Base-by-base conservation (phyloP, 2,329 filamentous ascomycete species). In the Penicillium griseofulvum region DNA sequence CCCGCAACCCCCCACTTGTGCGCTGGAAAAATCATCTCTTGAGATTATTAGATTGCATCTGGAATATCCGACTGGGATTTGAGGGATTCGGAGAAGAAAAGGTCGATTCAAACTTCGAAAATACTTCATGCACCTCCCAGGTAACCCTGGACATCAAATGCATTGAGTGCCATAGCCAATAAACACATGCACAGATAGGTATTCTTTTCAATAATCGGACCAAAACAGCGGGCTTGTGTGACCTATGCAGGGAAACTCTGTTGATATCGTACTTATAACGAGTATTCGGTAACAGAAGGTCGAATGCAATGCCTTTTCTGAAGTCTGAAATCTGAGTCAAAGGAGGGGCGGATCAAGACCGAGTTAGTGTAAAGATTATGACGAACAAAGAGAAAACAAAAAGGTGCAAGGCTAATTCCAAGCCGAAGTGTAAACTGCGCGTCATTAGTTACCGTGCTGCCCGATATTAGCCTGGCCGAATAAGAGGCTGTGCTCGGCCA, bases 1-100 rank as follows among this genome's bases (percentile, higher is more conserved):
- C 62, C 63, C 57, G 54, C 54, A 56, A 61, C 55, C 58, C 61
- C 60, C 63, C 62, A 61, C 60, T 62, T 60, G 22, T 44, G 49
- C 36, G 37, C 31, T 54, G 38, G 34, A 43, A 42, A 57, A 50
- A 47, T n/a, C n/a, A n/a, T n/a, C n/a, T n/a, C n/a, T n/a, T n/a
- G n/a, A n/a, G n/a, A n/a, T n/a, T n/a, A n/a, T n/a, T n/a, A n/a
- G 26, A 28, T 28, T 31, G 22, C 3, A 28, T 28, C 26, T 28
- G 9, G 26, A 9, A 28, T 28, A 8, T 28, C 1, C 5, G 9
- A 8, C 9, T n/a, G 9, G 17, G 10, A 26, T 50, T 34, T 41
- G 38, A 49, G 12, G 19, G 10, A 33, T 14, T 33, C 12, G 12
- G n/a, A 38, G 41, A 51, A 6, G 31, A 7, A n/a, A 24, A 14